Evolutionary conservation across 495 filamentous ascomycete species (phyloP), one percentile per base, ranked within the genome.

Genomic region (Penicillium arizonense): DNA sequence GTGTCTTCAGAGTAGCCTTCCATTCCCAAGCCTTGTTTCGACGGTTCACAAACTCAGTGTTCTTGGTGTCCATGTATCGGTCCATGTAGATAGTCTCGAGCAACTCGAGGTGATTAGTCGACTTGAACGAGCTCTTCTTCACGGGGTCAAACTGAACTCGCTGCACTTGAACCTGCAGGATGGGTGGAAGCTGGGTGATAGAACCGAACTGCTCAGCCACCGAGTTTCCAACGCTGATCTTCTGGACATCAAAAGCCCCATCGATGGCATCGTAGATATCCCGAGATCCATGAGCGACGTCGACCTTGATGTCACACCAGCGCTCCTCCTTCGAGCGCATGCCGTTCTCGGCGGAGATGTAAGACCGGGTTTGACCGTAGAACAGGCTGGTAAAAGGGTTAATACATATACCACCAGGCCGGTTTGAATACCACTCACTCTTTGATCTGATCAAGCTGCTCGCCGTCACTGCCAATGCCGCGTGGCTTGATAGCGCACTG

Each of bases 151-250:
- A 91, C 32, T 86, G 83, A 8, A 86, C 84, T 18, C 94, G 83
- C 59, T 93, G 89, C 16, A 97, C 88, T 58, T 90, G 89, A 39
- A 98, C 83, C 64, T 96, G 91, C 13, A 97, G 74, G 40, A 97
- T 79, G 0, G 92, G 93, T 3, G 94, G 91, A 7, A 93, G 74
- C 5, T 77, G 73, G 56, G 80, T 83, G 51, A 97, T 92, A 2
- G 88, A 85, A 32, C 85, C 83, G 64, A 82, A 96, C 47, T 89
- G 85, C 48, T 83, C 81, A 5, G 83, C 79, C 12, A 81, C 70
- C 6, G 77, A 73, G 11, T 82, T 79, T 7, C 84, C 84, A 13
- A 92, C 78, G 38, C 82, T 82, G 39, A 89, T 79, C 33, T 83
- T 79, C 61, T 92, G 87, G 28, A 85, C 82, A 57, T 93, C 88